Conservation (phyloP, 139 green algal species). For the Tetradesmus lagerheimii region DNA sequence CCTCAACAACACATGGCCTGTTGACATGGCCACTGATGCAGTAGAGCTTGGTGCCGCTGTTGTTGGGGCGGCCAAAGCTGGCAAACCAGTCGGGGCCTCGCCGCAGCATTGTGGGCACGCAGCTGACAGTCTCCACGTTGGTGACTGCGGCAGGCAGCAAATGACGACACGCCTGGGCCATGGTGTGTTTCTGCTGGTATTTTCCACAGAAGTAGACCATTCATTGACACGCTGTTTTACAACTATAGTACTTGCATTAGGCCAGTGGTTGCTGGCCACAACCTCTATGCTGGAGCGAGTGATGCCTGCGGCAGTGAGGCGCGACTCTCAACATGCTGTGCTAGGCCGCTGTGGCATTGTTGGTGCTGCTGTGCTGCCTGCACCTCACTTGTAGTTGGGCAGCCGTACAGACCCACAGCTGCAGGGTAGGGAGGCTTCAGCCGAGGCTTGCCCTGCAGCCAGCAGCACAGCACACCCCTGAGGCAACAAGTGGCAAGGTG, state of each 20-base stretch:
- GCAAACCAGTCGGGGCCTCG: conserved; percentile 97
- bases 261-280: no score
- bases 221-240: no score
- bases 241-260: no score
- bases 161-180: no score
- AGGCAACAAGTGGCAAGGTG: neutral
- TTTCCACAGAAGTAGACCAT: no score
- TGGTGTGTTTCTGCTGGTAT: no score
- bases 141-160: conserved; percentile 98
- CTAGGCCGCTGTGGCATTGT: conserved; percentile 69
- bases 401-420: conserved; percentile 97
- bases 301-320: no score
- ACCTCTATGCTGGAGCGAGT: no score
- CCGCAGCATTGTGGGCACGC: conserved; percentile 96
- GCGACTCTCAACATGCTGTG: no score
- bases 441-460: conserved; percentile 89
- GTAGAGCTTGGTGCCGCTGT: conserved; percentile 98
- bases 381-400: conserved; percentile 89
- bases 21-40: conserved; percentile 99
- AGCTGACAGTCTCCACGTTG: conserved; percentile 98
- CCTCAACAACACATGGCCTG: conserved; percentile 97
- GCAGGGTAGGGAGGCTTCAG: conserved; percentile 99
- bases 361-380: conserved; percentile 66
- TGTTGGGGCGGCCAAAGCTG: conserved; percentile 97
- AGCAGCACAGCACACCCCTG: neutral